A percentile compares a stretch with the other conserved stretches of the same genome.
phyloP scores from a whole-genome alignment of 371 early-diverging fungal genomes.

The Mucor saturninus region DNA sequence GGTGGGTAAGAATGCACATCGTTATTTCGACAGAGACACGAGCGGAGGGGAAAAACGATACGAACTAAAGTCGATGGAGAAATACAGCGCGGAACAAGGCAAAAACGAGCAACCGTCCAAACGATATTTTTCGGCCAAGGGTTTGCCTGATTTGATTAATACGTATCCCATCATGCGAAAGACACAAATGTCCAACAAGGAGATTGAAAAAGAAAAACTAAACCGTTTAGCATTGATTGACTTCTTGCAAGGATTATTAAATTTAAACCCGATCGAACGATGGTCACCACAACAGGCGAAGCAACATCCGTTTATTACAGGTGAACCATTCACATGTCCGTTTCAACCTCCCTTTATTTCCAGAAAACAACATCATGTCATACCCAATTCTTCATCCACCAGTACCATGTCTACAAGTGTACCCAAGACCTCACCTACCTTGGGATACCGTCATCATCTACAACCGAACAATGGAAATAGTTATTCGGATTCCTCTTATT shows the following conservation, averaged over 20 bases:
- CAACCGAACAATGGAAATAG: constrained; percentile 14
- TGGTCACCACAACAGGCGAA: constrained; percentile 96
- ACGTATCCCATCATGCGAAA: constrained; percentile 83
- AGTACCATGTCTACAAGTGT: constrained; percentile 1
- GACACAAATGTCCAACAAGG: constrained; percentile 63
- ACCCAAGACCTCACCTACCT: neutral
- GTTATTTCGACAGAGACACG: constrained; percentile 73
- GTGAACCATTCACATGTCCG: constrained; percentile 67
- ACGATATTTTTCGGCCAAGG: constrained; percentile 84
- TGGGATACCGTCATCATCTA: neutral
- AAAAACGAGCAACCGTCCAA: constrained; percentile 87
- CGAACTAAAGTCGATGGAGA: constrained; percentile 79
- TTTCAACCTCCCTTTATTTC: constrained; percentile 51
- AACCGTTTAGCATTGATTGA: constrained; percentile 81
- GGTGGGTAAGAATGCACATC: constrained; percentile 83
- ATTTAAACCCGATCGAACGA: constrained; percentile 90
- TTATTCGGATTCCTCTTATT: constrained; percentile 20
- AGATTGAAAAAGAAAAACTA: constrained; percentile 81
- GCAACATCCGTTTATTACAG: constrained; percentile 95
- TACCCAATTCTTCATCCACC: neutral
- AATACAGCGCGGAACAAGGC: constrained; percentile 80
- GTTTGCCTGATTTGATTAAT: constrained; percentile 85
- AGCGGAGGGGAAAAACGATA: constrained; percentile 61
- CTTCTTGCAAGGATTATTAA: constrained; percentile 87
- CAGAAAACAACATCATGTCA: constrained; percentile 27